These are phyloP conservation scores for Magnusiomyces paraingens DNA, from an alignment of 1,139 yeast genomes.

Conservation along the genomic window DNA sequence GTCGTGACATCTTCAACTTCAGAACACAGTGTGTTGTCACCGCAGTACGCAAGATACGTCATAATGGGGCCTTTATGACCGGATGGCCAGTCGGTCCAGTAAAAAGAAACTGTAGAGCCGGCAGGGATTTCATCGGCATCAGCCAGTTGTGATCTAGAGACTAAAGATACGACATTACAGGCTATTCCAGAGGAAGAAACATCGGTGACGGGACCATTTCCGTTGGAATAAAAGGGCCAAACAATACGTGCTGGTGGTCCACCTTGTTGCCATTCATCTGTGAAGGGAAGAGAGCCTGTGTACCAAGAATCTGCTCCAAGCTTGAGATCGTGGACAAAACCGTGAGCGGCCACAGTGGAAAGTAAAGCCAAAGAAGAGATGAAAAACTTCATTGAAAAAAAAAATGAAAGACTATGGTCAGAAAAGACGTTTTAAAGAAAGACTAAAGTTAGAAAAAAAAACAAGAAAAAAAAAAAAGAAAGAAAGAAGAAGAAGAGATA, in stretches of 20 bases:
- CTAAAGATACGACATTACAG: constrained; percentile 11
- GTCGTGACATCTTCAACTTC: background rate
- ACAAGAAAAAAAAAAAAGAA: no score
- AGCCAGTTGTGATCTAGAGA: constrained; percentile 1
- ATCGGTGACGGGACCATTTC: constrained; percentile 15
- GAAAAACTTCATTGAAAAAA: no score
- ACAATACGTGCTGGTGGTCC: constrained; percentile 10
- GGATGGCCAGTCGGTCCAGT: constrained; percentile 15
- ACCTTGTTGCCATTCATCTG: constrained; percentile 5
- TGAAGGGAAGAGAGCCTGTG: constrained; percentile 7
- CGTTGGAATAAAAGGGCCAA: constrained; percentile 14
- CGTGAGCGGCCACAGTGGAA: constrained; percentile 11
- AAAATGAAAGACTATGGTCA: no score
- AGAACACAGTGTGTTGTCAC: background rate
- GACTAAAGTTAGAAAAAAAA: no score
- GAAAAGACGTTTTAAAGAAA: no score
- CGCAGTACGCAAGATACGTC: constrained; percentile 15
- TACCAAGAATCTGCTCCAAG: constrained; percentile 9
- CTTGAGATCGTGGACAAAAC: constrained; percentile 13
- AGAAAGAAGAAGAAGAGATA: no score
- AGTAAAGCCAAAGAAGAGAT: no score
- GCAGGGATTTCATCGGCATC: constrained; percentile 5
- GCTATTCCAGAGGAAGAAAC: constrained; percentile 12
- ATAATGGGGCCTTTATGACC: constrained; percentile 13
- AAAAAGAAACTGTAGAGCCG: constrained; percentile 8